Base-by-base conservation (phyloP, 1,284 basidiomycete genomes). In the Austroboletus niveus region DNA sequence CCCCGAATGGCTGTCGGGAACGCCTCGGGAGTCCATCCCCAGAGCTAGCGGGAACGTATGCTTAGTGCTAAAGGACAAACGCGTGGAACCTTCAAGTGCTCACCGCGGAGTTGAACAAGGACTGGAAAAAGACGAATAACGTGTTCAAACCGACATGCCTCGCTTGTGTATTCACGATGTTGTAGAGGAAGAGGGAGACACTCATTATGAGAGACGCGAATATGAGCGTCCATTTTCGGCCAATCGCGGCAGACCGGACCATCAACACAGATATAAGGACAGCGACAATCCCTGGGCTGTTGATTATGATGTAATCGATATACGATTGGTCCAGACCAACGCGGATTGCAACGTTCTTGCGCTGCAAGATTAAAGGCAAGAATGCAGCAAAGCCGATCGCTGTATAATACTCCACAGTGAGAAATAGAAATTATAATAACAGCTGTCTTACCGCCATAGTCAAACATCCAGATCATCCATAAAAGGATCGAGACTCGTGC, bases 211-310 rank as follows among this genome's bases (percentile, higher is more conserved):
- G 34, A 1, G 59, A 60, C 14, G 60, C 53, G 35, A 49, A 29
- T 9, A 62, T 51, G 15, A 60, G 47, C 4, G 60, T 54, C 57
- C 57, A 62, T 42, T 62, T 60, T 31, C 60, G 47, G 12, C 58
- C 58, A 15, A 60, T 29, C 7, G 17, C 24, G 4, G 58, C 51
- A 8, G 51, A 38, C 17, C 60, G 60, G n/a, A 60, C 51, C 49
- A 60, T 31, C 9, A 61, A 30, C 9, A 57, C 42, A 1, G 51
- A 42, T 8, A 62, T 15, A 9, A 42, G 12, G 31, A 31, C 41
- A 3, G 47, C 58, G 3, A 7, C 48, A 8, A 60, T 39, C 5
- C 56, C 57, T 0, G 58, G 58, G 14, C 45, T 39, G n/a, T 49
- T 49, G 6, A 52, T 11, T 43, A 54, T 60, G 8, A 59, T n/a